Evolutionary conservation across 441 rosid genomes (phyloP).

Genomic region (Adansonia rubrostipa): DNA sequence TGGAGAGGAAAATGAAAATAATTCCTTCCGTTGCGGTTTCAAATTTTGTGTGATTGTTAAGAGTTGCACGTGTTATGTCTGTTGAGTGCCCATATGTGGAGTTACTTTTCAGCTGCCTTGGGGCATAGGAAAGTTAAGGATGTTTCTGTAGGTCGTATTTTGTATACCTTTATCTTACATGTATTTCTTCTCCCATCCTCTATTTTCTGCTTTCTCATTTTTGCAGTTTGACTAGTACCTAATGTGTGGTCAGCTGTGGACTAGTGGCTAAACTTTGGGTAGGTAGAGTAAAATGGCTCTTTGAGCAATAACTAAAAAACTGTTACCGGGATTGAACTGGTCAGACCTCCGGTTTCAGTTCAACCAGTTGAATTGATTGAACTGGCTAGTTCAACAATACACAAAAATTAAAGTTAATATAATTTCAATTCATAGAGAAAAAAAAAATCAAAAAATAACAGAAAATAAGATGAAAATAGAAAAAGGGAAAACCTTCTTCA

Average conservation of each 20-base stretch:
- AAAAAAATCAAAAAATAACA: too few relatives aligned
- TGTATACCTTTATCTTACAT: neutral
- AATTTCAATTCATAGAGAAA: too few relatives aligned
- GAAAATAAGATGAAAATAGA: too few relatives aligned
- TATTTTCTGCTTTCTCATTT: neutral
- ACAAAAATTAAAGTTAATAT: too few relatives aligned
- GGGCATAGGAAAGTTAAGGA: neutral
- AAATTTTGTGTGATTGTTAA: neutral
- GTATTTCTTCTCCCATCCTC: neutral
- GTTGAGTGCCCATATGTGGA: neutral
- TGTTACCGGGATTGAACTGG: too few relatives aligned
- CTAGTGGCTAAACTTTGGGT: neutral
- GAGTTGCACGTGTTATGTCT: neutral
- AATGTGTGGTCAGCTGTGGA: neutral
- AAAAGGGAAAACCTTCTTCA: too few relatives aligned
- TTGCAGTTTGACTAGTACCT: neutral
- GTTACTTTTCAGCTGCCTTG: neutral
- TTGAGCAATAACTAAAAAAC: too few relatives aligned
- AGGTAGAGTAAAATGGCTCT: neutral
- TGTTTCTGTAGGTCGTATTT: neutral
- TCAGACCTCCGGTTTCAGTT: too few relatives aligned
- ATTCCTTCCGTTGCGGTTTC: slow-evolving; percentile 17
- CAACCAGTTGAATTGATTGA: too few relatives aligned
- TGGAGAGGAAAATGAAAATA: slow-evolving; percentile 30
- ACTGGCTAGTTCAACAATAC: too few relatives aligned